phyloP scores from a whole-genome alignment of 768 basidiomycete species.

The Amanita muscaria region DNA sequence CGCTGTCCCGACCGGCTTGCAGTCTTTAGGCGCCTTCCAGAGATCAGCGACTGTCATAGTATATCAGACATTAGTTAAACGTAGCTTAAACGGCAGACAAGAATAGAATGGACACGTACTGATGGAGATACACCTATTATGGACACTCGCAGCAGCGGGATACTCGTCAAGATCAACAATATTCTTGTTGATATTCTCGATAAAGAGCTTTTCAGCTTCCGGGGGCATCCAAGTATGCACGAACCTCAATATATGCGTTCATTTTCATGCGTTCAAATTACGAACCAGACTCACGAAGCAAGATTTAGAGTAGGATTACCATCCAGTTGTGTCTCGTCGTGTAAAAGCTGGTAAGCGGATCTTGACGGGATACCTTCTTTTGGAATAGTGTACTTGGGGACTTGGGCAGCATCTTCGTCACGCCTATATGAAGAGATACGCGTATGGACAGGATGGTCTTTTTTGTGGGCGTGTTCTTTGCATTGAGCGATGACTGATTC shows the following conservation, averaged over 20 bases:
- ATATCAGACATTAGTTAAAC: too few relatives aligned
- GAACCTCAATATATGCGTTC: slow-evolving; percentile 22
- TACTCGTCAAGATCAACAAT: slow-evolving; percentile 64
- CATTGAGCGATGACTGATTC: slow-evolving; percentile 36
- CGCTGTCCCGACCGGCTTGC: slow-evolving; percentile 51
- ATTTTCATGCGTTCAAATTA: background rate
- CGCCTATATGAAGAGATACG: slow-evolving; percentile 28
- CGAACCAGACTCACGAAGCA: slow-evolving; percentile 43
- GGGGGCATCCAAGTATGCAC: slow-evolving; percentile 54
- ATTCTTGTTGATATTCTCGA: slow-evolving; percentile 59
- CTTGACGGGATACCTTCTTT: slow-evolving; percentile 33
- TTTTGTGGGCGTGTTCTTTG: slow-evolving; percentile 31
- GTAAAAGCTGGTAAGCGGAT: slow-evolving; percentile 40
- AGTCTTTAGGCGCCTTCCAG: slow-evolving; percentile 54
- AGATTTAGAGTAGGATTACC: slow-evolving; percentile 53
- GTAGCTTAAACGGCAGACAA: too few relatives aligned
- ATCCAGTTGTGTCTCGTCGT: slow-evolving; percentile 50
- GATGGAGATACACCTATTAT: slow-evolving; percentile 49
- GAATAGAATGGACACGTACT: slow-evolving; percentile 21
- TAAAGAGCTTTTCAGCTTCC: slow-evolving; percentile 44
- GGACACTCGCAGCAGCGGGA: slow-evolving; percentile 44
- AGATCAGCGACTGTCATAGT: slow-evolving; percentile 37
- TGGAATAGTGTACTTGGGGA: slow-evolving; percentile 41
- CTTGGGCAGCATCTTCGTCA: slow-evolving; percentile 29
- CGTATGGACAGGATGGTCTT: slow-evolving; percentile 21